A percentile compares a stretch with the other conserved stretches of the same genome.
phyloP scores from a whole-genome alignment of 1,284 basidiomycete genomes.

The Chalciporus sp. region DNA sequence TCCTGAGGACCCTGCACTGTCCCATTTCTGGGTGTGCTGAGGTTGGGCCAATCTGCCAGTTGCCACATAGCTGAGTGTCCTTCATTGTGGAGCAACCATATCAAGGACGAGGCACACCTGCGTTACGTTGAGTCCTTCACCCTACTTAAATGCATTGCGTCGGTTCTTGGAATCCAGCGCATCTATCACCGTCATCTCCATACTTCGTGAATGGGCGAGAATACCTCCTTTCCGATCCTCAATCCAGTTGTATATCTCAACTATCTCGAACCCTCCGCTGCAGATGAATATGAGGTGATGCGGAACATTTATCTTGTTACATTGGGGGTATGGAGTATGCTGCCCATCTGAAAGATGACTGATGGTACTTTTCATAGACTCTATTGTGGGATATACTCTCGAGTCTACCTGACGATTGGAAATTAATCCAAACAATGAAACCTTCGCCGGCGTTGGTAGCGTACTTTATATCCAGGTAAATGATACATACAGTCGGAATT shows the following conservation, averaged over 20 bases:
- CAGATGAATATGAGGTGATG: slow-evolving; percentile 22
- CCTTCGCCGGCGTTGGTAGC: slow-evolving; percentile 21
- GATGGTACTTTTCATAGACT: slow-evolving; percentile 17
- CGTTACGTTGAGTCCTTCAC: too few relatives aligned
- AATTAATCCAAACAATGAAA: slow-evolving; percentile 17
- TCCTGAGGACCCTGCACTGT: too few relatives aligned
- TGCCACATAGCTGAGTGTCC: too few relatives aligned
- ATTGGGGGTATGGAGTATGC: slow-evolving; percentile 19
- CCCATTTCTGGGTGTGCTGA: too few relatives aligned
- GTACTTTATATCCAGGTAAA: slow-evolving; percentile 32
- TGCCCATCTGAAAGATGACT: not conserved
- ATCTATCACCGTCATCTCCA: not conserved
- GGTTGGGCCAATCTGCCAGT: too few relatives aligned
- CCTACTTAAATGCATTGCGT: not conserved
- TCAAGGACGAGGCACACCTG: too few relatives aligned
- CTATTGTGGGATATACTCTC: slow-evolving; percentile 30
- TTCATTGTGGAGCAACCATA: too few relatives aligned
- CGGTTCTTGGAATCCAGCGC: not conserved
- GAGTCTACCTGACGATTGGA: slow-evolving; percentile 23
- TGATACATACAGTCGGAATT: not conserved
- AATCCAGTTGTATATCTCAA: slow-evolving; percentile 30
- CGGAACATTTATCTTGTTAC: slow-evolving; percentile 26
- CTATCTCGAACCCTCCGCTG: slow-evolving; percentile 25
- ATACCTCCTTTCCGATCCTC: slow-evolving; percentile 14
- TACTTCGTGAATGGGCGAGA: slow-evolving; percentile 8